These are phyloP conservation scores for Colletotrichum somersetense DNA, from an alignment of 2,329 filamentous ascomycete species.

Conservation along the genomic window DNA sequence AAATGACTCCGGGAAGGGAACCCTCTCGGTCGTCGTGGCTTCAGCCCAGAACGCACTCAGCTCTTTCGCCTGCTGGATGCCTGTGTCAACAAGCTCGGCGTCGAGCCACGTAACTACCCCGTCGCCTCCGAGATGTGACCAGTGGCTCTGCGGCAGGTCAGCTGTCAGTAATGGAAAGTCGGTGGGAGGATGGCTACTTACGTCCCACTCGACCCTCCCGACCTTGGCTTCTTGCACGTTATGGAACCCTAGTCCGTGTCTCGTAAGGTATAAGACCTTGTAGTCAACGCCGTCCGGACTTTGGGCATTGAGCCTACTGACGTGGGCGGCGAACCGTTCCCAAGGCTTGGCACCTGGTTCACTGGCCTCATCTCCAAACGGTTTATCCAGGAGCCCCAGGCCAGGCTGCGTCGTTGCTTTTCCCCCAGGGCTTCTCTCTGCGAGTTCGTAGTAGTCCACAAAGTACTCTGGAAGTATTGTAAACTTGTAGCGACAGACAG, in stretches of 20 bases:
- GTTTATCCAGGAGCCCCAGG: conserved; percentile 66
- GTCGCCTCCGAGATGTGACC: conserved; percentile 56
- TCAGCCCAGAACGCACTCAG: conserved; percentile 65
- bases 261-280: conserved; percentile 66
- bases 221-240: conserved; percentile 67
- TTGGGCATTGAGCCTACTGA: conserved; percentile 60
- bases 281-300: conserved; percentile 60
- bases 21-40: conserved; percentile 58
- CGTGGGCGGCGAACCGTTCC: conserved; percentile 62
- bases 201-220: conserved; percentile 69
- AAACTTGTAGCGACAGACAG: conserved; percentile 22
- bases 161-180: not conserved
- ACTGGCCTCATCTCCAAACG: conserved; percentile 50
- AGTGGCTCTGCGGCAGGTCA: conserved; percentile 47
- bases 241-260: conserved; percentile 68
- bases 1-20: conserved; percentile 65
- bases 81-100: conserved; percentile 63
- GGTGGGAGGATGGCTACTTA: conserved; percentile 43
- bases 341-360: conserved; percentile 59
- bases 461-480: conserved; percentile 25
- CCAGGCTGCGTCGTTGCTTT: conserved; percentile 59
- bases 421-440: conserved; percentile 46
- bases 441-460: conserved; percentile 21
- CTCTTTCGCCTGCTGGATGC: conserved; percentile 64
- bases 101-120: conserved; percentile 56